A percentile compares a stretch with the other conserved stretches of the same genome.
Evolutionary conservation across 1,139 yeast species (phyloP).

Genomic region (Pichia sp.): DNA sequence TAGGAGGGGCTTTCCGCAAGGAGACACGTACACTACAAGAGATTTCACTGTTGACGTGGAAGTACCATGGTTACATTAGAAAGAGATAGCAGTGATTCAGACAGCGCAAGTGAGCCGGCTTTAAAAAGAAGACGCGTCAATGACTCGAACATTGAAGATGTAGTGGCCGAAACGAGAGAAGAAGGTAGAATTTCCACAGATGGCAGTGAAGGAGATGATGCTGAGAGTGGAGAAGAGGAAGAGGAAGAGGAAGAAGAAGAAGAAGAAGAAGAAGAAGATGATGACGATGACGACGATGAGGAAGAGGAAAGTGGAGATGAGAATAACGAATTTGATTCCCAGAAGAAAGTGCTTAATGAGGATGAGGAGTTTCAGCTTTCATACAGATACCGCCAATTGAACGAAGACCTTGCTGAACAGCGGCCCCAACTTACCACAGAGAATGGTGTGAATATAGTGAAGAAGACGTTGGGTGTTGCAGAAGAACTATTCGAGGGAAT

Average conservation of each 20-base stretch:
- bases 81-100: background rate
- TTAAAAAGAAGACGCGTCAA: conserved; percentile 4
- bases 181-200: too few species aligned
- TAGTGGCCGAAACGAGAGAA: too few species aligned
- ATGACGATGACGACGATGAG: conserved; percentile 5
- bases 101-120: background rate
- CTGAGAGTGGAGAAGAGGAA: background rate
- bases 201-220: too few species aligned
- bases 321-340: conserved; percentile 12
- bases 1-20: too few species aligned
- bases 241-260: conserved; percentile 1
- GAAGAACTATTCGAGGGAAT: conserved; percentile 37
- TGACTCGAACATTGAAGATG: too few species aligned
- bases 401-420: conserved; percentile 33
- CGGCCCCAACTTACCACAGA: conserved; percentile 39
- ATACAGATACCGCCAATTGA: conserved; percentile 33
- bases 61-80: background rate
- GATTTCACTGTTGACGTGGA: too few species aligned
- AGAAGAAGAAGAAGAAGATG: conserved; percentile 8
- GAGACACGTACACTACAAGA: too few species aligned
- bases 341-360: conserved; percentile 20
- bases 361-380: conserved; percentile 32
- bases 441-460: conserved; percentile 39
- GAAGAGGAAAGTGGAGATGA: conserved; percentile 20
- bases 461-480: conserved; percentile 33